Evolutionary conservation across 352 stramenopile genomes (phyloP).

Genomic region (Pythium dissimile): DNA sequence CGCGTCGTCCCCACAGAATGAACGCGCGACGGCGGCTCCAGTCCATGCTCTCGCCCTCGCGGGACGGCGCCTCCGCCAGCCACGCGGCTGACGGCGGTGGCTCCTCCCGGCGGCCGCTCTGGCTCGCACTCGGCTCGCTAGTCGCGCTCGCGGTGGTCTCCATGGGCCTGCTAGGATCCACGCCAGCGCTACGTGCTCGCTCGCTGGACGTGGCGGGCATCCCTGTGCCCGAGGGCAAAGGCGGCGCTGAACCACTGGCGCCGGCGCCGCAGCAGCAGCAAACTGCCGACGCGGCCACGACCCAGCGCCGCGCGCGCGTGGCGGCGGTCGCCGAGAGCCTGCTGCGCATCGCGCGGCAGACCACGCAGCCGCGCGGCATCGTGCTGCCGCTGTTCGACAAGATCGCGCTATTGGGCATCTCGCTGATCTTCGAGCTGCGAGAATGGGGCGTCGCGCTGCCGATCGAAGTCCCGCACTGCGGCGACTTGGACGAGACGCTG

Average conservation of each 20-base stretch:
- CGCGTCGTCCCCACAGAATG: neutral
- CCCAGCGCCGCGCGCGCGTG: neutral
- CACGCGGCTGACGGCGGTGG: too few species aligned
- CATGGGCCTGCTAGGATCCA: slow-evolving; percentile 1
- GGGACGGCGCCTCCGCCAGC: neutral
- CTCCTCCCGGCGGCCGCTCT: slow-evolving; percentile 4
- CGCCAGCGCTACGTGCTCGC: neutral
- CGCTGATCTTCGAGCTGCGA: slow-evolving; percentile 54
- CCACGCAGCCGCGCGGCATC: slow-evolving; percentile 41
- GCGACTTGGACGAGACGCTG: slow-evolving; percentile 44
- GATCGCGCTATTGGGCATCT: slow-evolving; percentile 56
- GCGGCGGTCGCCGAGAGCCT: slow-evolving; percentile 10
- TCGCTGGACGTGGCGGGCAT: neutral
- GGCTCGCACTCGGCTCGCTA: slow-evolving; percentile 10
- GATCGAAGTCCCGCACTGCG: slow-evolving; percentile 68
- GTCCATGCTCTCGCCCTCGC: slow-evolving; percentile 4
- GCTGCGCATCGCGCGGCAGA: slow-evolving; percentile 14
- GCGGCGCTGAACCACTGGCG: neutral
- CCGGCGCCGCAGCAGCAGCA: neutral
- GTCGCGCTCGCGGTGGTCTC: slow-evolving; percentile 9
- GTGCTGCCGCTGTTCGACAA: slow-evolving; percentile 64
- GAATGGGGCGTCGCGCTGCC: slow-evolving; percentile 46
- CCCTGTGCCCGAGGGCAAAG: neutral
- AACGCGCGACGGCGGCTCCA: slow-evolving; percentile 2
- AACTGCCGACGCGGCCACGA: neutral